phyloP scores from a whole-genome alignment of 345 rosid genomes.

The Acer campestre region DNA sequence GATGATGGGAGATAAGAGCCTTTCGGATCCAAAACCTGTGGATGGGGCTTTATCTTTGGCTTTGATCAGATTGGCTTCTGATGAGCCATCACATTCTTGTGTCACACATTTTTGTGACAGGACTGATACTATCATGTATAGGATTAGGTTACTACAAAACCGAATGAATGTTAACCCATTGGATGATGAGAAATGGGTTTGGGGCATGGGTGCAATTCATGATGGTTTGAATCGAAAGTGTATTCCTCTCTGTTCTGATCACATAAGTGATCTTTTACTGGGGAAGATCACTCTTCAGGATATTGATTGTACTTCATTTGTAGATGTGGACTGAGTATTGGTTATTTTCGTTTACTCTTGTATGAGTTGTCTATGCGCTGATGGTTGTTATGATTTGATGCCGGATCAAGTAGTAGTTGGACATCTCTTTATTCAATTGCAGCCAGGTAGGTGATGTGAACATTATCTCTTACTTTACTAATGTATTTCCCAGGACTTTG shows the following conservation, averaged over 20 bases:
- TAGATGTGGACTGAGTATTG: constrained; percentile 50
- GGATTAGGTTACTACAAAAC: constrained; percentile 68
- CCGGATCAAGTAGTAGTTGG: too few relatives aligned
- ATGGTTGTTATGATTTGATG: too few relatives aligned
- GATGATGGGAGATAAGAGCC: constrained; percentile 93
- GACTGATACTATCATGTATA: constrained; percentile 52
- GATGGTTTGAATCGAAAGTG: constrained; percentile 60
- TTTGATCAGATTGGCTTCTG: constrained; percentile 69
- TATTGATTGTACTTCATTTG: constrained; percentile 59
- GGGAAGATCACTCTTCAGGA: constrained; percentile 82
- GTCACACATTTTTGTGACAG: constrained; percentile 74
- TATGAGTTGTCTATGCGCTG: too few relatives aligned
- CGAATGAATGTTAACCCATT: constrained; percentile 42
- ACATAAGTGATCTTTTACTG: constrained; percentile 61
- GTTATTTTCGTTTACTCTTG: neutral
- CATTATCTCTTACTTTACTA: neutral
- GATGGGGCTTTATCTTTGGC: constrained; percentile 76
- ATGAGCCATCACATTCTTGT: constrained; percentile 64
- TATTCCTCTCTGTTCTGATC: constrained; percentile 74
- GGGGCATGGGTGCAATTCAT: constrained; percentile 65
- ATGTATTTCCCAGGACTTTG: neutral
- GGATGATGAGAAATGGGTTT: constrained; percentile 59
- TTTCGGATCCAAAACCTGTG: constrained; percentile 80
- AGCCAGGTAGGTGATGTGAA: neutral
- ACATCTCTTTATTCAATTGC: neutral